Conservation (phyloP, 768 basidiomycete genomes). For the Tremella yokohamensis region DNA sequence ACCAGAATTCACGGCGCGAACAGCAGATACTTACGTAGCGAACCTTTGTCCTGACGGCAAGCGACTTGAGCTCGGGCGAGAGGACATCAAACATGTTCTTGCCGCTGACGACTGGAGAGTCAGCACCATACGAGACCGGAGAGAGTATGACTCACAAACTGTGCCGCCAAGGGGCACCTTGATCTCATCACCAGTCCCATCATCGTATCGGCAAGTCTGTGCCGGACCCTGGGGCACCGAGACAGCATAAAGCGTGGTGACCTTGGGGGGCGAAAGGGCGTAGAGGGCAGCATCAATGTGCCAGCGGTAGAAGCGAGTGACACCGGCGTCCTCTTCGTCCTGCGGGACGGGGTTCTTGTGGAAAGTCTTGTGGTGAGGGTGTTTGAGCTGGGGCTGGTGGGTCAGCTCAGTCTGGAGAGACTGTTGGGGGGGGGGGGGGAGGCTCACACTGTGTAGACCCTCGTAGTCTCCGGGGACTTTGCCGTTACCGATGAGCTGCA, state of each 20-base stretch:
- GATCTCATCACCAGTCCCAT: conserved; percentile 79
- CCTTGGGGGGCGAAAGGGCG: conserved; percentile 59
- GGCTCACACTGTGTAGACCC: conserved; percentile 61
- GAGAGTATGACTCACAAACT: conserved; percentile 61
- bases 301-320: conserved; percentile 87
- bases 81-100: conserved; percentile 79
- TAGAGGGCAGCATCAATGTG: conserved; percentile 71
- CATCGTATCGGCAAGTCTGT: conserved; percentile 74
- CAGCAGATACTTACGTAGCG: conserved; percentile 56
- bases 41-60: conserved; percentile 72
- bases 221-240: conserved; percentile 63
- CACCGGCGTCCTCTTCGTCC: conserved; percentile 71
- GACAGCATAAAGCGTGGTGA: conserved; percentile 79
- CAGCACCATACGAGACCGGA: background rate
- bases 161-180: conserved; percentile 81
- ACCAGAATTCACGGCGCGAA: background rate
- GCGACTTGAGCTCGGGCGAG: conserved; percentile 66
- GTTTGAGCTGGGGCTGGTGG: conserved; percentile 65
- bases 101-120: conserved; percentile 58
- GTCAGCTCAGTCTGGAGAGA: background rate
- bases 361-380: conserved; percentile 80
- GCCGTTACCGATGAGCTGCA: conserved; percentile 89
- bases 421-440: background rate
- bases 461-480: conserved; percentile 68
- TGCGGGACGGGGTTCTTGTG: conserved; percentile 72